These are phyloP conservation scores for Penicillium subrubescens DNA, from an alignment of 495 filamentous ascomycete genomes.

Conservation along the genomic window DNA sequence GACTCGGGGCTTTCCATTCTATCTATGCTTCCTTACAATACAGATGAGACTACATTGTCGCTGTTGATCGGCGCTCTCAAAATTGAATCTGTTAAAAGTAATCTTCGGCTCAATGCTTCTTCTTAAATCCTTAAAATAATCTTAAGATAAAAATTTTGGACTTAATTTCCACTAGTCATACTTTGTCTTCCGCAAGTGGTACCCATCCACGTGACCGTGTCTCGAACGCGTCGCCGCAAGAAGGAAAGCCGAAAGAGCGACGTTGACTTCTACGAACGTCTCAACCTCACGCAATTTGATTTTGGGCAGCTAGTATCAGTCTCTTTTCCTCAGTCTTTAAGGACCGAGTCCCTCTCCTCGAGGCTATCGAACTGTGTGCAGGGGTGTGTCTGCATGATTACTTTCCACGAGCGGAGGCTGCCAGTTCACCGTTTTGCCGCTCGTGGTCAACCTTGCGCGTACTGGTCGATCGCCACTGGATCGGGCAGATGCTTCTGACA, in stretches of 20 bases:
- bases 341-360: neutral
- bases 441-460: slow-evolving; percentile 34
- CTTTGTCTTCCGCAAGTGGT: slow-evolving; percentile 11
- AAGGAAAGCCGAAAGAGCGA: slow-evolving; percentile 20
- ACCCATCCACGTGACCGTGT: slow-evolving; percentile 41
- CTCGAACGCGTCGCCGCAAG: slow-evolving; percentile 38
- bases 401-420: neutral
- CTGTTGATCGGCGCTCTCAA: slow-evolving; percentile 3
- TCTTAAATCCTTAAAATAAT: neutral
- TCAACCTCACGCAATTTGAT: neutral
- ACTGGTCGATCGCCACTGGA: slow-evolving; percentile 31
- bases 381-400: neutral
- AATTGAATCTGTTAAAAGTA: neutral
- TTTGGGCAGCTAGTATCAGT: neutral
- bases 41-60: slow-evolving; percentile 1
- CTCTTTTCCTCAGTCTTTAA: neutral
- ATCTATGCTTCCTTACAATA: neutral
- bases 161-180: neutral
- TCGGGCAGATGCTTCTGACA: slow-evolving; percentile 27
- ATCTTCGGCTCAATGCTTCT: neutral
- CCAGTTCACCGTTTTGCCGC: slow-evolving; percentile 24
- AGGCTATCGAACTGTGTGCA: neutral
- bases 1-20: slow-evolving; percentile 1
- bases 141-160: neutral
- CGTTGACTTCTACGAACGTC: slow-evolving; percentile 10